A percentile compares a stretch with the other conserved stretches of the same genome.
These are phyloP conservation scores for Pulveroboletus ravenelii DNA, from an alignment of 768 basidiomycete genomes.

Conservation along the genomic window DNA sequence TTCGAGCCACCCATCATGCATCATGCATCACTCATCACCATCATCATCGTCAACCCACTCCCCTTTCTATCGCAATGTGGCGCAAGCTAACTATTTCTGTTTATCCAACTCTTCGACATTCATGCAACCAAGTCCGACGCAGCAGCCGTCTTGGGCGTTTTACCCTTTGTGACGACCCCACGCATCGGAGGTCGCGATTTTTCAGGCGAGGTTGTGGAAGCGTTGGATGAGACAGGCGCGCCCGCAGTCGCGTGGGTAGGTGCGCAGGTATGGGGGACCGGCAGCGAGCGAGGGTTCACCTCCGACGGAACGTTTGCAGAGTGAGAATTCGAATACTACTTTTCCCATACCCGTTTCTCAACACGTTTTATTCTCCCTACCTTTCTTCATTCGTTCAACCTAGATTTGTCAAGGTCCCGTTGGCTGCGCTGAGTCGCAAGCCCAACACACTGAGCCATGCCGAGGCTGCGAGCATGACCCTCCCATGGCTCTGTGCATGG, in stretches of 20 bases:
- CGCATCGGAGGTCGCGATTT: conserved; percentile 32
- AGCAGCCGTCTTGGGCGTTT: conserved; percentile 22
- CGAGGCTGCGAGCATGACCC: conserved; percentile 31
- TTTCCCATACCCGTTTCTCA: not conserved
- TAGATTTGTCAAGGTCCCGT: conserved; percentile 29
- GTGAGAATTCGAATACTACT: conserved; percentile 11
- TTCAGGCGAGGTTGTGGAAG: conserved; percentile 33
- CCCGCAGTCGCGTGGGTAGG: conserved; percentile 22
- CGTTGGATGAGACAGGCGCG: conserved; percentile 21
- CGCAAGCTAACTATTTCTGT: not conserved
- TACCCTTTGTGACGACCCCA: conserved; percentile 32
- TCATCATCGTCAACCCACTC: not conserved
- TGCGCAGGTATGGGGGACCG: conserved; percentile 33
- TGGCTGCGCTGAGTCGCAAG: conserved; percentile 29
- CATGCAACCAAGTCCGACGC: conserved; percentile 24
- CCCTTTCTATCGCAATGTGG: not conserved
- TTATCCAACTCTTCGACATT: too few species aligned
- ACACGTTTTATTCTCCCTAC: not conserved
- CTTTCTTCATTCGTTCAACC: not conserved
- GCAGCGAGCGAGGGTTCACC: conserved; percentile 29
- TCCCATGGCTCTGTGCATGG: conserved; percentile 35
- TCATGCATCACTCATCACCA: too few species aligned
- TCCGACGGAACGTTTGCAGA: conserved; percentile 33
- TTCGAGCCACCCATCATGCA: not conserved
- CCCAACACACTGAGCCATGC: conserved; percentile 23